Conservation (phyloP, 495 filamentous ascomycete genomes). For the Oleoguttula mirabilis region DNA sequence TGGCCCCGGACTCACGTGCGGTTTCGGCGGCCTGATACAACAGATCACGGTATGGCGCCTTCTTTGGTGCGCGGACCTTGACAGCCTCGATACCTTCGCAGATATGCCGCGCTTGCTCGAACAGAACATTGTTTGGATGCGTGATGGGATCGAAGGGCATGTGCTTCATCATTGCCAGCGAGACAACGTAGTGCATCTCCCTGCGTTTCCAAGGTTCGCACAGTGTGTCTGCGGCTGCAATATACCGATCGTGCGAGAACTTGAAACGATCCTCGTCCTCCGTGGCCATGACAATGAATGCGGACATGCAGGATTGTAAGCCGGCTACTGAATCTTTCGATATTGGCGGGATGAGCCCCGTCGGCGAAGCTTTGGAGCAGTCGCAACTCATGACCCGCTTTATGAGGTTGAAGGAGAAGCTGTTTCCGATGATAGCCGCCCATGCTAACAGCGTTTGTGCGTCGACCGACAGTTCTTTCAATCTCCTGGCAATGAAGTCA, state of each 20-base stretch:
- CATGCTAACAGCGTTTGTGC: conserved; percentile 72
- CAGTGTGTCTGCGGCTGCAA: conserved; percentile 58
- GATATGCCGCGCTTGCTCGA: conserved; percentile 45
- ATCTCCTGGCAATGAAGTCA: conserved; percentile 62
- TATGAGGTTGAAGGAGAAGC: conserved; percentile 70
- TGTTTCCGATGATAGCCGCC: conserved; percentile 65
- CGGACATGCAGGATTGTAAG: conserved; percentile 63
- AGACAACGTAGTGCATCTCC: conserved; percentile 82
- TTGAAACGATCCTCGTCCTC: conserved; percentile 65
- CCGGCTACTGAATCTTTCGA: conserved; percentile 53
- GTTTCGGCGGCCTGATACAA: conserved; percentile 64
- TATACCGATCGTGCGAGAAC: conserved; percentile 75
- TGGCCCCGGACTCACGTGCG: conserved; percentile 66
- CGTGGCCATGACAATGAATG: conserved; percentile 61
- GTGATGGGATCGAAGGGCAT: conserved; percentile 40
- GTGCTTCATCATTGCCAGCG: conserved; percentile 63
- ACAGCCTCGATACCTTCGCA: conserved; percentile 62
- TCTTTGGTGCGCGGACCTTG: conserved; percentile 43
- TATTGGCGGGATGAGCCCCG: conserved; percentile 12
- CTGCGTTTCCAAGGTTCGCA: conserved; percentile 52
- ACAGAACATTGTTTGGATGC: conserved; percentile 2
- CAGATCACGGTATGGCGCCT: conserved; percentile 56
- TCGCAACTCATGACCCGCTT: conserved; percentile 59
- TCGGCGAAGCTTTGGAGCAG: conserved; percentile 9
- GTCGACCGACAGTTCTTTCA: conserved; percentile 61